A percentile compares a stretch with the other conserved stretches of the same genome.
phyloP scores from a whole-genome alignment of 108 stramenopile genomes.

The Nannochloropsis salina region DNA sequence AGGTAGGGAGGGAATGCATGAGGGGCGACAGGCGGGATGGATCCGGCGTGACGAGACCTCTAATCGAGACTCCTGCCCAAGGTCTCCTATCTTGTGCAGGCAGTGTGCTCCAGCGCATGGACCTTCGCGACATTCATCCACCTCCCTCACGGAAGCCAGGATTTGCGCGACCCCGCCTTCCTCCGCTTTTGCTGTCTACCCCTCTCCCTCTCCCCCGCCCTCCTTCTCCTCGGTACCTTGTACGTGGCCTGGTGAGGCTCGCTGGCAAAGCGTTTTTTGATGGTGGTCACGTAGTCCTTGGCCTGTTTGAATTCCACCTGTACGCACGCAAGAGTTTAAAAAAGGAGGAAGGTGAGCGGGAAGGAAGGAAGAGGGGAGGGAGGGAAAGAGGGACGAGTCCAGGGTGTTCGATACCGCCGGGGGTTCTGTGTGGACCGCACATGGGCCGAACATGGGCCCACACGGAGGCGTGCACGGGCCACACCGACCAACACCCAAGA shows the following conservation, averaged over 20 bases:
- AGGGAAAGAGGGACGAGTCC: not conserved
- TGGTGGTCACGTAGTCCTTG: constrained; percentile 94
- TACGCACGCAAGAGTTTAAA: not conserved
- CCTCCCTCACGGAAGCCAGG: not conserved
- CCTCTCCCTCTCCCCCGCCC: not conserved
- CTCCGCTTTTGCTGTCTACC: not conserved
- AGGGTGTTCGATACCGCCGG: too few relatives aligned
- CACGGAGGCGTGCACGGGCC: too few relatives aligned
- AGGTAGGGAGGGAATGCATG: too few relatives aligned
- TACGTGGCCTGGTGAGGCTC: constrained; percentile 60
- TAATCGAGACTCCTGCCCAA: too few relatives aligned
- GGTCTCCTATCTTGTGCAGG: constrained; percentile 36
- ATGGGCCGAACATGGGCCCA: too few relatives aligned
- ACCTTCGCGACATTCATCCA: not conserved
- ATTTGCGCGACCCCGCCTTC: not conserved
- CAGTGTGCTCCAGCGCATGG: constrained; percentile 22
- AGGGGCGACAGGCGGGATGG: too few relatives aligned
- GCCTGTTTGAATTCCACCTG: constrained; percentile 97
- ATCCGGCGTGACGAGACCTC: too few relatives aligned
- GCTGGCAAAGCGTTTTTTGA: constrained; percentile 85
- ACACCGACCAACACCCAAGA: too few relatives aligned
- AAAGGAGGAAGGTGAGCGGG: not conserved
- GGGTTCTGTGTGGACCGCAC: too few relatives aligned
- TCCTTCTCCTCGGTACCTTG: not conserved
- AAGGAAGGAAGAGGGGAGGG: not conserved